Evolutionary conservation across 495 filamentous ascomycete species (phyloP).

Genomic region (Penicillium tannophilum): DNA sequence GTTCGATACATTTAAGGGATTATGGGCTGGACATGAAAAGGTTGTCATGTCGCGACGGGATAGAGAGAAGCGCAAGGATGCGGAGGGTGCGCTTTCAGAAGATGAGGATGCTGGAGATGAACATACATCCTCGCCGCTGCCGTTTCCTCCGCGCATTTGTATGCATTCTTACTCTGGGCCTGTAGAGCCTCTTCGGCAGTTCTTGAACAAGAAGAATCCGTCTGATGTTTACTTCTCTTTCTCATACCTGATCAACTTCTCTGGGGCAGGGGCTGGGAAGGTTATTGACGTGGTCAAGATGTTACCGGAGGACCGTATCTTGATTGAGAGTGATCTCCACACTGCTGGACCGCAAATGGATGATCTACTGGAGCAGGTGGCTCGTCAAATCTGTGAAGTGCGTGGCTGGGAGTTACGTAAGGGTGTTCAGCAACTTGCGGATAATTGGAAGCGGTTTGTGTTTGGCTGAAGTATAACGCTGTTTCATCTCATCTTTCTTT

Average conservation of each 20-base stretch:
- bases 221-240: slow-evolving; percentile 86
- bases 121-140: slow-evolving; percentile 37
- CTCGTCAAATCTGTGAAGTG: slow-evolving; percentile 69
- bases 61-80: slow-evolving; percentile 45
- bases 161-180: slow-evolving; percentile 91
- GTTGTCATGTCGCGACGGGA: slow-evolving; percentile 65
- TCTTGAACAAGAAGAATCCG: slow-evolving; percentile 72
- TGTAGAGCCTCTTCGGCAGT: slow-evolving; percentile 74
- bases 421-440: slow-evolving; percentile 67
- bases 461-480: slow-evolving; percentile 52
- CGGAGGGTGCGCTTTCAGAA: slow-evolving; percentile 33
- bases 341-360: slow-evolving; percentile 85
- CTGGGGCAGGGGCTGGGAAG: slow-evolving; percentile 53
- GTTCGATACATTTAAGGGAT: slow-evolving; percentile 69
- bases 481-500: not conserved
- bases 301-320: slow-evolving; percentile 74
- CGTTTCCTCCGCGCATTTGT: slow-evolving; percentile 88
- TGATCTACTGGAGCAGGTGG: slow-evolving; percentile 68
- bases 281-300: slow-evolving; percentile 67
- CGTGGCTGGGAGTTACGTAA: slow-evolving; percentile 77
- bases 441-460: slow-evolving; percentile 81
- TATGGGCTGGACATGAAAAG: slow-evolving; percentile 85
- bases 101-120: slow-evolving; percentile 31
- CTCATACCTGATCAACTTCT: slow-evolving; percentile 80
- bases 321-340: slow-evolving; percentile 92